Percentiles rank a stretch among this genome's conserved stretches.
phyloP scores from a whole-genome alignment of 83 land plant species.

The Isoetes engelmannii region DNA sequence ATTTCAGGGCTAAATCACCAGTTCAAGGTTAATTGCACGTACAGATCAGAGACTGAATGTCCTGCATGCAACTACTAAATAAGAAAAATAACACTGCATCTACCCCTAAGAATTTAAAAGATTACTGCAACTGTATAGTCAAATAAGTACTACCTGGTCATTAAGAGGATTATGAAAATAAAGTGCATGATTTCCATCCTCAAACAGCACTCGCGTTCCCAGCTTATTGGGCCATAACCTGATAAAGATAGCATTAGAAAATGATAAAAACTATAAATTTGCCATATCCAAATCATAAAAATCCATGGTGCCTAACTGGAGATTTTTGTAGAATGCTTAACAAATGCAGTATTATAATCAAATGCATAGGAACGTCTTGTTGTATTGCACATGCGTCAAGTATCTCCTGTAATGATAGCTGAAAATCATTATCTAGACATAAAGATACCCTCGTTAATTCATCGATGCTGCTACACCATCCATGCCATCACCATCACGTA shows the following conservation, averaged over 20 bases:
- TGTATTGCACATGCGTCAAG: background rate
- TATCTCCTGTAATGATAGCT: background rate
- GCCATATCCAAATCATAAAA: background rate
- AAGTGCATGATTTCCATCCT: constrained; percentile 11
- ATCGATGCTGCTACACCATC: no score
- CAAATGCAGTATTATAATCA: background rate
- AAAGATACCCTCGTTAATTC: no score
- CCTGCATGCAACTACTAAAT: background rate
- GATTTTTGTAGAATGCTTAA: background rate
- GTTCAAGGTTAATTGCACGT: background rate
- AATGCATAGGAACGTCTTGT: background rate
- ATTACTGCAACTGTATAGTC: background rate
- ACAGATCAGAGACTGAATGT: background rate
- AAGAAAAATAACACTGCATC: background rate
- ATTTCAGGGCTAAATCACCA: background rate
- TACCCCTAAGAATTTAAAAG: no score
- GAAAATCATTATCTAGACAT: no score
- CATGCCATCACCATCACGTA: no score
- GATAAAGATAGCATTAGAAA: background rate
- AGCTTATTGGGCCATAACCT: constrained; percentile 14
- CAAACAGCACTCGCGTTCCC: constrained; percentile 20
- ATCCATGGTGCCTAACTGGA: background rate
- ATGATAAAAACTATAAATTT: background rate
- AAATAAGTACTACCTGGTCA: constrained; percentile 14
- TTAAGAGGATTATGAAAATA: constrained; percentile 14